Evolutionary conservation across 805 yeast genomes (phyloP), one percentile per base, ranked within the genome.

Genomic region (Zygosaccharomyces gambellarensis): DNA sequence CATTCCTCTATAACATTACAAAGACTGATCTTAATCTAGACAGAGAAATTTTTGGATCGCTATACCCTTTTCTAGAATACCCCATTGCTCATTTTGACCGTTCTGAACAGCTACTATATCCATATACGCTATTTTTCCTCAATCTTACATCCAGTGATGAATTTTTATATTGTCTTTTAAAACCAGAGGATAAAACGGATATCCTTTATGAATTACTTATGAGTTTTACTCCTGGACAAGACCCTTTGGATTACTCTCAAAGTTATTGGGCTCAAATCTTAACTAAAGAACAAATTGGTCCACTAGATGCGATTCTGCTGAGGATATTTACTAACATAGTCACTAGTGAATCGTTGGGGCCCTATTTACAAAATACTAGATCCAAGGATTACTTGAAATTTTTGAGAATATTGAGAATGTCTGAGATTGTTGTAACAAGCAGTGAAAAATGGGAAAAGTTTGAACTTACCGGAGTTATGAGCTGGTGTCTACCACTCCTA

Each of bases 401-500:
- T 32, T 27, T 55, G 2, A 45, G 52, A 23, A 55, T 60, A 21
- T 43, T 70, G 22, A 60, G 57, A 38, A 56, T 67, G 7, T 50
- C 71, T 3, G 69, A 70, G 43, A 49, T 68, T 1, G 57, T 70
- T 2, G 61, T 66, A 4, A 71, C 75, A 1, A 71, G 75, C 48
- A 63, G 55, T 36, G 62, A 63, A 14, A 55, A 52, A 9, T 72
- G 75, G 74, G 65, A 68, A 44, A 67, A 66, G 21, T 67, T 62
- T 47, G 67, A 72, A 31, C 52, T 72, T 3, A 71, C 72, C 0
- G 69, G 63, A 12, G 63, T 73, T 1, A 60, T 73, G 61, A 60
- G 71, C 5, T 73, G 76, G 76, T 62, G 64, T 27, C 67, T 60
- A 48, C 64, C 63, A 39, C 52, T 69, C 17, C 64, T 70, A 32